phyloP scores from a whole-genome alignment of 2,329 filamentous ascomycete genomes.

The Neospermospora avenae region DNA sequence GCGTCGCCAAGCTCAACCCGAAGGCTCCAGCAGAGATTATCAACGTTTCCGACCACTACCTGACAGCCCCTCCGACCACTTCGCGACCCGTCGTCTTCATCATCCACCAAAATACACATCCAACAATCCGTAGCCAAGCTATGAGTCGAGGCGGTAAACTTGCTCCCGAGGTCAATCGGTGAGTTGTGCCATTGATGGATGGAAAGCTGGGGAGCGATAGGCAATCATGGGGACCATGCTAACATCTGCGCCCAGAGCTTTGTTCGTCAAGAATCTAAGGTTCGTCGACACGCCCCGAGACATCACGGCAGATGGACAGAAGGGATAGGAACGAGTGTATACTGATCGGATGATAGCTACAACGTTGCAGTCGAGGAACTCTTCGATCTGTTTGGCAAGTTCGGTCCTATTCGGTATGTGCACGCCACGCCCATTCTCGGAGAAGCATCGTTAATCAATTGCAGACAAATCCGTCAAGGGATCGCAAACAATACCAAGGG shows the following conservation, averaged over 20 bases:
- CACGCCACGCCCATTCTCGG: background rate
- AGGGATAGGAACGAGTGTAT: constrained; percentile 50
- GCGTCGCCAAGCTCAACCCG: background rate
- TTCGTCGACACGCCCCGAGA: constrained; percentile 42
- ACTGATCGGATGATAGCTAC: constrained; percentile 61
- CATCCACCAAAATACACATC: constrained; percentile 18
- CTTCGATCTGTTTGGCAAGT: constrained; percentile 98
- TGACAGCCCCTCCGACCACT: constrained; percentile 6
- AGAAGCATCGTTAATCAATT: constrained; percentile 11
- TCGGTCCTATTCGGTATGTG: constrained; percentile 86
- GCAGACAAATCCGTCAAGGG: constrained; percentile 94
- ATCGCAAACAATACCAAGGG: constrained; percentile 97
- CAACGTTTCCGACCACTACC: constrained; percentile 6
- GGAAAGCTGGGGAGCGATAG: constrained; percentile 2
- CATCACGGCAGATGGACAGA: constrained; percentile 29
- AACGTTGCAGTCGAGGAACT: constrained; percentile 98
- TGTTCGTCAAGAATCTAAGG: constrained; percentile 99
- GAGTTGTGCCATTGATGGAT: constrained; percentile 38
- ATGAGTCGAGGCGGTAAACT: constrained; percentile 97
- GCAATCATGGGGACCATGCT: constrained; percentile 18
- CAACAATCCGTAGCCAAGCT: constrained; percentile 52
- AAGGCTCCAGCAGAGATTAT: constrained; percentile 13
- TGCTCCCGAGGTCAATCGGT: constrained; percentile 99
- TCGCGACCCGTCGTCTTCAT: constrained; percentile 9
- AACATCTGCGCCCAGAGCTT: constrained; percentile 63